Base-by-base conservation (phyloP, 208 protist genomes). In the Borovskyia barvae region DNA sequence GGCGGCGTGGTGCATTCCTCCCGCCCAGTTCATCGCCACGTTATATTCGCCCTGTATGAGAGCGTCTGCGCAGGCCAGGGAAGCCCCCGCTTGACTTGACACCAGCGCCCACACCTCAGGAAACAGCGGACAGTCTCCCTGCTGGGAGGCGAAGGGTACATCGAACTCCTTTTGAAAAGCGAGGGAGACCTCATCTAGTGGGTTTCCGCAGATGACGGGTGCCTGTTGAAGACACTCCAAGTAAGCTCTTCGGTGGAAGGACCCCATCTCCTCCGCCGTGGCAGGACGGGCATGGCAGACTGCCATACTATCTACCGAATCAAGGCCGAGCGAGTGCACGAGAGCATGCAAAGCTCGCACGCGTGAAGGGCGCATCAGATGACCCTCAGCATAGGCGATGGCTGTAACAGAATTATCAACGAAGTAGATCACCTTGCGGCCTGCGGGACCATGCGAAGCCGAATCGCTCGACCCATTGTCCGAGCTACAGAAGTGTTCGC, bases 21-120 rank as follows among this genome's bases (percentile, higher is more conserved):
- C 99, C 4, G 94, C 81, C 98, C 98, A 99, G 82, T 99, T 99
- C 61, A 99, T 98, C 8, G 98, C 97, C 56, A 99, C 82, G 42
- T 98, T 93, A 5, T 79, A 80, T 20, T 91, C 66, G 3, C 87
- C 85, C 20, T 80, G 52, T 62, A 98, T 96, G 0, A 99, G 69
- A 26, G 97, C 96, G 28, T 97, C 77, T 6, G 98, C 98, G 41
- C 95, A 98, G 20, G 77, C 96, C 60, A 99, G 77, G 2, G 92
- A 97, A 6, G 94, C 97, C 26, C 94, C 96, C 2, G 82, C 80
- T 51, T 90, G 82, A 41, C 82, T 85, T 9, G 72, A 56, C 28
- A 93, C 86, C 7, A 90, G 60, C 17, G 70, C 37, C 83, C 86
- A 93, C 33, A 93, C 81, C 66, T 90, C 77, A 0, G 82, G 77